phyloP scores from a whole-genome alignment of 1,284 basidiomycete genomes.

The Puccinia hordei region DNA sequence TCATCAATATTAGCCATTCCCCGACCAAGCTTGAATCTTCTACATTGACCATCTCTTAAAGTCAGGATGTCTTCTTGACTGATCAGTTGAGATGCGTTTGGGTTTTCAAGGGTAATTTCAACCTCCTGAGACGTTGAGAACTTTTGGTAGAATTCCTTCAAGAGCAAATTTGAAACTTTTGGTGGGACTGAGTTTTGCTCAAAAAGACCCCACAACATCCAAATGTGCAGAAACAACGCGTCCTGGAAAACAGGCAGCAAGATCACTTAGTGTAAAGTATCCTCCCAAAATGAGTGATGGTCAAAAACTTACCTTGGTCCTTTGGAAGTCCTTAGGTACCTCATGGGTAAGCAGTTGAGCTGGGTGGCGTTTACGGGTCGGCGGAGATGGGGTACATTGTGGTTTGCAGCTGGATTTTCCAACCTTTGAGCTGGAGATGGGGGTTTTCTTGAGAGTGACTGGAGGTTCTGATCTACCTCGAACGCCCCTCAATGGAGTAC shows the following conservation, averaged over 20 bases:
- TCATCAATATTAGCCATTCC: slow-evolving; percentile 19
- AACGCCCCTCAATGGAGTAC: neutral
- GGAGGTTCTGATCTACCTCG: neutral
- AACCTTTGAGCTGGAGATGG: neutral
- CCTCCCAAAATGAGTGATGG: too few relatives aligned
- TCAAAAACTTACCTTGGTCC: neutral
- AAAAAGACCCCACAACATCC: slow-evolving; percentile 19
- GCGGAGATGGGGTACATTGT: neutral
- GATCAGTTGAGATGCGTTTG: neutral
- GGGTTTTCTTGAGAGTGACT: neutral
- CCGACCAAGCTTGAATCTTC: neutral
- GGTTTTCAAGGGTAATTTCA: neutral
- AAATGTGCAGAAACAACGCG: slow-evolving; percentile 19
- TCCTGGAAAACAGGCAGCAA: too few relatives aligned
- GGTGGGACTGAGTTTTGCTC: neutral
- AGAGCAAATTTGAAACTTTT: neutral
- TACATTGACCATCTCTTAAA: neutral
- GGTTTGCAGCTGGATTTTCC: neutral
- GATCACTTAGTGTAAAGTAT: too few relatives aligned
- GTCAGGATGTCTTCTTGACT: neutral
- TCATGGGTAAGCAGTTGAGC: neutral
- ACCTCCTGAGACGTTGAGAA: neutral
- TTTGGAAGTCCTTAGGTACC: neutral
- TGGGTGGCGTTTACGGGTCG: slow-evolving; percentile 15
- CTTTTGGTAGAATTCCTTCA: slow-evolving; percentile 1